These are phyloP conservation scores for Nemophila menziesii DNA, from an alignment of 257 asterid species.

Conservation along the genomic window DNA sequence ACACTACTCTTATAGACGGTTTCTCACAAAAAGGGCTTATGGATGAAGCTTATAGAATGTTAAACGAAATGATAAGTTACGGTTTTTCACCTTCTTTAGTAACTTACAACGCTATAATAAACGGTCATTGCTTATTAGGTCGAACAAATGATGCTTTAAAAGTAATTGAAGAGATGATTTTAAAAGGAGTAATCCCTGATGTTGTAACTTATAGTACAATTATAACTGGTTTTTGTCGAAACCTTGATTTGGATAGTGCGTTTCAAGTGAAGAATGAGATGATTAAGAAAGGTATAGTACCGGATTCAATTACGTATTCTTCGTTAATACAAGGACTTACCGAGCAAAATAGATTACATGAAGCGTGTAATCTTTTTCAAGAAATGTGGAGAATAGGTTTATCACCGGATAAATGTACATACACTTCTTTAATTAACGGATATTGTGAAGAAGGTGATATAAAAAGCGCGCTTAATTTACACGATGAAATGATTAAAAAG, in stretches of 20 bases:
- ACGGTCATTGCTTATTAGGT: conserved; percentile 68
- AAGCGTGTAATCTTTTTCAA: conserved; percentile 56
- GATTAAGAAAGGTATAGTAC: conserved; percentile 52
- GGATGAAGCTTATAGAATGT: conserved; percentile 52
- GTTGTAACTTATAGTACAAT: conserved; percentile 74
- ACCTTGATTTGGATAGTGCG: conserved; percentile 49
- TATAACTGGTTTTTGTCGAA: conserved; percentile 52
- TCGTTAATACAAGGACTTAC: conserved; percentile 80
- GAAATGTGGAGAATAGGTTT: conserved; percentile 55
- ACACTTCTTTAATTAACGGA: conserved; percentile 68
- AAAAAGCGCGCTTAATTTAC: conserved; percentile 46
- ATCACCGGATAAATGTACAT: conserved; percentile 66
- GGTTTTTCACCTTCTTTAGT: conserved; percentile 65
- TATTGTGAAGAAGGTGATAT: conserved; percentile 60
- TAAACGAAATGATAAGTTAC: conserved; percentile 40
- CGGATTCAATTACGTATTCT: conserved; percentile 67
- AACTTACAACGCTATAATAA: conserved; percentile 68
- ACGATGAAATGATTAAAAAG: conserved; percentile 56
- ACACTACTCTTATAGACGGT: conserved; percentile 73
- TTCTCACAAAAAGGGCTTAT: conserved; percentile 68
- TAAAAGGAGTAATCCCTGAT: conserved; percentile 51
- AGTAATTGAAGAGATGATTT: conserved; percentile 37
- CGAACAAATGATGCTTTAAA: conserved; percentile 42
- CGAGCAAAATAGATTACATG: conserved; percentile 40
- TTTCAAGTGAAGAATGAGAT: conserved; percentile 55